Base-by-base conservation (phyloP, 2,329 filamentous ascomycete species). In the Beauveria bassiana region DNA sequence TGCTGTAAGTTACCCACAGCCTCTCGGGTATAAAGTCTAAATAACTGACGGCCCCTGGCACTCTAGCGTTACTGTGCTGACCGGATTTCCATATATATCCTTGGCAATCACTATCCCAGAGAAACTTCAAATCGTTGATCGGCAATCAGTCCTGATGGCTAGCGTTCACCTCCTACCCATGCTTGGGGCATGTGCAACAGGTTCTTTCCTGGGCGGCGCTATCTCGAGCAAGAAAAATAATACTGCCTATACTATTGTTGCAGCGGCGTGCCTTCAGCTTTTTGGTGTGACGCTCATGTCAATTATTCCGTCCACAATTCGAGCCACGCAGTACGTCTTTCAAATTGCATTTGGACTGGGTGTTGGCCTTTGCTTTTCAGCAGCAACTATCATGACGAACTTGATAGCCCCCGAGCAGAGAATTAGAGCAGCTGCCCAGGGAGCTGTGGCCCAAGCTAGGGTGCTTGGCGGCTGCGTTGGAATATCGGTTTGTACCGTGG, bases 401-500 rank as follows among this genome's bases (percentile, higher is more conserved):
- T 75, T 85, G 16, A 77, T 84, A 52, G 72, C 75, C 3, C 77
- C 80, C 0, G 72, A 77, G 20, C 70, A 73, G 8, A 74, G 74
- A 61, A 79, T 84, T 59, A 74, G 83, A 55, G 84, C 84, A 0
- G 80, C 83, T 2, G 83, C 82, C 0, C 83, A 86, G 65, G 85
- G 84, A 0, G 79, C 83, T 5, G 76, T 86, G 10, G 81, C 84
- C 1, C 84, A 87, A 69, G 78, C 81, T 1, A 78, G 85, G 16
- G 81, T 86, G 0, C 72, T 87, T 2, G 85, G 85, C 1, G 84
- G 85, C 3, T 81, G 81, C 43, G 75, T 86, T 31, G 85, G 84
- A 1, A 75, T 87, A 49, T 80, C 83, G 0, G 70, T 81, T 26
- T 84, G 84, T 65, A 85, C 81, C n/a, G 78, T 85, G 16, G 75